Conservation (phyloP, 306 rosid species). For the Vigna trinervia region DNA sequence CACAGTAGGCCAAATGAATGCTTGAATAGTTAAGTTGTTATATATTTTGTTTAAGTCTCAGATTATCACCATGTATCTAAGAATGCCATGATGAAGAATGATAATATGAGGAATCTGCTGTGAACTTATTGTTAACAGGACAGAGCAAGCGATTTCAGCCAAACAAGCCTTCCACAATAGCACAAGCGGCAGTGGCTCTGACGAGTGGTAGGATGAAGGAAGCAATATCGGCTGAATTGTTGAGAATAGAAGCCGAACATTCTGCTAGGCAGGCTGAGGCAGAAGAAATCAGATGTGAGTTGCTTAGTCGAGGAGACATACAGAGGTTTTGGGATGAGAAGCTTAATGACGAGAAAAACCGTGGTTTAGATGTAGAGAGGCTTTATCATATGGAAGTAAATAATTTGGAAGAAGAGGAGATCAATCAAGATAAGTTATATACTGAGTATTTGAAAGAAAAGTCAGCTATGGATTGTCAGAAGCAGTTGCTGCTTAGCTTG, state of each 20-base stretch:
- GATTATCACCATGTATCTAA: conserved; percentile 31
- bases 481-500: conserved; percentile 68
- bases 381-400: conserved; percentile 60
- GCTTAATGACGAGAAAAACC: conserved; percentile 65
- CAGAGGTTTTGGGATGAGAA: conserved; percentile 79
- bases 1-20: conserved; percentile 20
- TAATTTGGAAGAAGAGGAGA: conserved; percentile 69
- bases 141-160: conserved; percentile 94
- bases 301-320: conserved; percentile 79
- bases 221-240: conserved; percentile 64
- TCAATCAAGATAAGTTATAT: conserved; percentile 58
- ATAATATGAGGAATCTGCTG: neutral
- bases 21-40: conserved; percentile 21
- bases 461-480: conserved; percentile 86
- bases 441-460: conserved; percentile 71
- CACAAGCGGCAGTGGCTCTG: conserved; percentile 88
- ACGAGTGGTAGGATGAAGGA: conserved; percentile 79
- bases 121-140: conserved; percentile 62
- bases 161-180: conserved; percentile 79
- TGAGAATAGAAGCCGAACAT: conserved; percentile 70
- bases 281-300: conserved; percentile 69
- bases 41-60: conserved; percentile 14
- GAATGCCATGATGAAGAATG: conserved; percentile 4
- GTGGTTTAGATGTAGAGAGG: conserved; percentile 67
- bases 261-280: conserved; percentile 68